Base-by-base conservation (phyloP, 2,329 filamentous ascomycete genomes). In the Colletotrichum musicola region DNA sequence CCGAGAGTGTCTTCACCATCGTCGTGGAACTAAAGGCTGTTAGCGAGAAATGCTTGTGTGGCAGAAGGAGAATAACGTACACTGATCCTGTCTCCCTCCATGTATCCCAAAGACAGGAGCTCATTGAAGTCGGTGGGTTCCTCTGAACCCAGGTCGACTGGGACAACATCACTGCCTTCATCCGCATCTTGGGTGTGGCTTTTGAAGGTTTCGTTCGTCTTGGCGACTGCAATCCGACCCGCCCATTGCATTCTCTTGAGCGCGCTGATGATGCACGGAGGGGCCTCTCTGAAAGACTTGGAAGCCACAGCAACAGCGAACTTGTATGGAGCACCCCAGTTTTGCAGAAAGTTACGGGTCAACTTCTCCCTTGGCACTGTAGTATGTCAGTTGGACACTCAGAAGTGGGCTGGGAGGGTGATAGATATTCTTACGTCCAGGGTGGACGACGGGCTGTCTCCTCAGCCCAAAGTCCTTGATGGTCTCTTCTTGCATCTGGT, bases 271-370 rank as follows among this genome's bases (percentile, higher is more conserved):
- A 92, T 81, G 0, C 81, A 77, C 1, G 77, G 64, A 0, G 85
- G 86, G 0, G 87, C 84, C 4, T 83, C 78, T 2, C 77, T 72
- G 66, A 90, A 90, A 0, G 81, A 77, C n/a, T 76, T 79, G 4
- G 82, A 86, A 6, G 83, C 78, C 3, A 88, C 85, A 1, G 82
- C 80, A 1, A 90, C 89, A 42, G 88, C 84, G 73, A 89, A 92
- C 62, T 92, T 92, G 76, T 92, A 93, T 0, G 85, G 85, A 68
- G 89, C 89, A 2, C 90, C 90, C 81, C 85, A 88, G 69, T 90
- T 90, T 35, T 83, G 81, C 2, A 80, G 76, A 67, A 86, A 89
- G 59, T 89, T 86, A 0, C 83, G 80, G 1, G 84, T 87, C 4
- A 87, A 75, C 4, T 81, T 79, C 62, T 86, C 84, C 9, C 78